Percentiles rank a stretch among this genome's conserved stretches.
phyloP scores from a whole-genome alignment of 2,329 filamentous ascomycete genomes.

The Talaromyces sp. region DNA sequence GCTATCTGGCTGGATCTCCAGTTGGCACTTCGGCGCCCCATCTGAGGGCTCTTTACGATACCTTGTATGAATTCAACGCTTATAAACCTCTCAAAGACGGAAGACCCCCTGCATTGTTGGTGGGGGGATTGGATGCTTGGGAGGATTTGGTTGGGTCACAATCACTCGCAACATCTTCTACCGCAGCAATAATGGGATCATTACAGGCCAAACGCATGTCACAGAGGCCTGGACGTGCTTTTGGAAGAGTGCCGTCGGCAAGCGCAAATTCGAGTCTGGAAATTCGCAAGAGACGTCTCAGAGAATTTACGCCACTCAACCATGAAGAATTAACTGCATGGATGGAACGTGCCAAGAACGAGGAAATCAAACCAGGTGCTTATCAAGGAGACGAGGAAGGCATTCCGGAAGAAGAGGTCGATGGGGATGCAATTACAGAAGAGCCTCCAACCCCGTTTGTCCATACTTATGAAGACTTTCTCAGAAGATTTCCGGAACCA shows the following conservation, averaged over 20 bases:
- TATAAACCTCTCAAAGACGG: slow-evolving; percentile 65
- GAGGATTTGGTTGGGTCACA: slow-evolving; percentile 71
- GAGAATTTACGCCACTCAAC: slow-evolving; percentile 68
- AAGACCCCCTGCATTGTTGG: slow-evolving; percentile 69
- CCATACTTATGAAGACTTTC: slow-evolving; percentile 76
- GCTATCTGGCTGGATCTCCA: slow-evolving; percentile 52
- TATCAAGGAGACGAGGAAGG: slow-evolving; percentile 40
- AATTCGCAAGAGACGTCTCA: slow-evolving; percentile 54
- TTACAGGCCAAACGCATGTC: slow-evolving; percentile 37
- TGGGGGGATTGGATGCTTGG: slow-evolving; percentile 85
- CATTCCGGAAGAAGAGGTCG: slow-evolving; percentile 37
- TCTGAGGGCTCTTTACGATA: slow-evolving; percentile 71
- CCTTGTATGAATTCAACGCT: slow-evolving; percentile 79
- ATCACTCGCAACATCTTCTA: slow-evolving; percentile 58
- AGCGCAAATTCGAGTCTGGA: slow-evolving; percentile 52
- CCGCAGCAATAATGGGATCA: slow-evolving; percentile 48
- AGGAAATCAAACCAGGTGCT: slow-evolving; percentile 51
- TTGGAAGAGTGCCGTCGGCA: slow-evolving; percentile 51
- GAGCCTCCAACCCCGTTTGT: slow-evolving; percentile 55
- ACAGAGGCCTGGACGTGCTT: slow-evolving; percentile 44
- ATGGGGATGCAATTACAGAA: slow-evolving; percentile 39
- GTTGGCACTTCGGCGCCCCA: slow-evolving; percentile 49
- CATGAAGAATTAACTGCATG: slow-evolving; percentile 77
- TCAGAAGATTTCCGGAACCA: slow-evolving; percentile 74
- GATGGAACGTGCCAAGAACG: slow-evolving; percentile 70